Percentiles rank a stretch among this genome's conserved stretches.
These are phyloP conservation scores for Hortaea werneckii DNA, from an alignment of 2,329 filamentous ascomycete species.

Conservation along the genomic window DNA sequence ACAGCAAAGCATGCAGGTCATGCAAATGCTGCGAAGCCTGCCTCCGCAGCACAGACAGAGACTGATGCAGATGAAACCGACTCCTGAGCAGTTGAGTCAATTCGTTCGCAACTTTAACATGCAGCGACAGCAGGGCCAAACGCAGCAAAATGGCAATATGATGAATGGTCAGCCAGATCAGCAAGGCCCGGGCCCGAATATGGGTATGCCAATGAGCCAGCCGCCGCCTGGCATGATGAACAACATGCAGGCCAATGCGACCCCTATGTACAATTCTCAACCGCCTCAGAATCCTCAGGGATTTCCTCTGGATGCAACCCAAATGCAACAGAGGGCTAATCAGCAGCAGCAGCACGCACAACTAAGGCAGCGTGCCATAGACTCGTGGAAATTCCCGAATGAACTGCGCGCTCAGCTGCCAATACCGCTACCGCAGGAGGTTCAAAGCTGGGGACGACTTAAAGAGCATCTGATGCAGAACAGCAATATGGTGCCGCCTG, in stretches of 20 bases:
- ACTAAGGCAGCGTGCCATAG: constrained; percentile 11
- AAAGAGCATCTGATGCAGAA: constrained; percentile 45
- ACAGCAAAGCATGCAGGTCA: constrained; percentile 10
- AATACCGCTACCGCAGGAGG: constrained; percentile 34
- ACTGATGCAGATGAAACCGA: constrained; percentile 6
- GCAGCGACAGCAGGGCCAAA: constrained; percentile 6
- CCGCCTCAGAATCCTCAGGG: constrained; percentile 8
- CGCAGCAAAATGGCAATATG: constrained; percentile 3
- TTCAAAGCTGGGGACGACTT: constrained; percentile 48
- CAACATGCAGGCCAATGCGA: constrained; percentile 6
- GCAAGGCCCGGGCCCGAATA: constrained; percentile 2
- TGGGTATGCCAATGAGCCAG: constrained; percentile 1
- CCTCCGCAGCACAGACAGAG: constrained; percentile 15
- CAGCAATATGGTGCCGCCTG: constrained; percentile 30
- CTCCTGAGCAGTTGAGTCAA: constrained; percentile 2
- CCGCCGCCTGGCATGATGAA: constrained; percentile 3
- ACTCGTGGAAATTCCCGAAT: constrained; percentile 12
- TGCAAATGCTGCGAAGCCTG: constrained; percentile 19
- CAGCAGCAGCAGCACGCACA: constrained; percentile 5
- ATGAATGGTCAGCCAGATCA: not conserved
- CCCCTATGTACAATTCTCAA: constrained; percentile 8
- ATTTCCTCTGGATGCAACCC: not conserved
- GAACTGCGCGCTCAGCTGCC: constrained; percentile 8
- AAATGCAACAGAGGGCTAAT: constrained; percentile 7
- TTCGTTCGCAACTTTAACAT: constrained; percentile 1